Conservation (phyloP, 1,139 yeast species). For the Geotrichum bryndzae region DNA sequence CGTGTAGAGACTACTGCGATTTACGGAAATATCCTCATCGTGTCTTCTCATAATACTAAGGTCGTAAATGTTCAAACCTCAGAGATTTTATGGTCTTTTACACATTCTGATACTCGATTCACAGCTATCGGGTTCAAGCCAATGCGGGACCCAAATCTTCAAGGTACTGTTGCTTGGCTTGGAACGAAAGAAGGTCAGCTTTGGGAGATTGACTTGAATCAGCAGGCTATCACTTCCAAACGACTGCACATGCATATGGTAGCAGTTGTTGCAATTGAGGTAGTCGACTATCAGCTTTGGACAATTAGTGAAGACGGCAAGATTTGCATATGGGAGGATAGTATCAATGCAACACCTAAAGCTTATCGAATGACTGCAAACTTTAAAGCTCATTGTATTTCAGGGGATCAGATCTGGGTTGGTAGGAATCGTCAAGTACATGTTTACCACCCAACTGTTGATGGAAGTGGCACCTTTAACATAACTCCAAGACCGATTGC, state of each 20-base stretch:
- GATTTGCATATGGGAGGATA: constrained; percentile 35
- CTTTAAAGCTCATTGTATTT: constrained; percentile 29
- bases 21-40: constrained; percentile 28
- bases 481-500: constrained; percentile 30
- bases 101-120: constrained; percentile 27
- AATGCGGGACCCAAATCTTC: constrained; percentile 18
- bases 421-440: constrained; percentile 33
- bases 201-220: constrained; percentile 29
- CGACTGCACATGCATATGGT: constrained; percentile 31
- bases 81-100: constrained; percentile 25
- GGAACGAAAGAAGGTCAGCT: constrained; percentile 38
- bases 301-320: constrained; percentile 40
- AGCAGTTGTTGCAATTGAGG: constrained; percentile 29
- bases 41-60: constrained; percentile 27
- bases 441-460: constrained; percentile 33
- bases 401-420: constrained; percentile 34
- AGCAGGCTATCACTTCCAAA: constrained; percentile 21
- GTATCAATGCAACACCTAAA: constrained; percentile 28
- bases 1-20: constrained; percentile 28
- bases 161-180: constrained; percentile 32
- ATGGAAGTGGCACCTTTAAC: constrained; percentile 23
- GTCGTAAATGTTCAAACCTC: constrained; percentile 30
- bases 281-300: constrained; percentile 31
- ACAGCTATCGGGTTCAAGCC: constrained; percentile 28
- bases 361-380: constrained; percentile 32